Evolutionary conservation across 2,329 filamentous ascomycete genomes (phyloP), one percentile per base, ranked within the genome.

Genomic region (Fusarium cyanostomum): DNA sequence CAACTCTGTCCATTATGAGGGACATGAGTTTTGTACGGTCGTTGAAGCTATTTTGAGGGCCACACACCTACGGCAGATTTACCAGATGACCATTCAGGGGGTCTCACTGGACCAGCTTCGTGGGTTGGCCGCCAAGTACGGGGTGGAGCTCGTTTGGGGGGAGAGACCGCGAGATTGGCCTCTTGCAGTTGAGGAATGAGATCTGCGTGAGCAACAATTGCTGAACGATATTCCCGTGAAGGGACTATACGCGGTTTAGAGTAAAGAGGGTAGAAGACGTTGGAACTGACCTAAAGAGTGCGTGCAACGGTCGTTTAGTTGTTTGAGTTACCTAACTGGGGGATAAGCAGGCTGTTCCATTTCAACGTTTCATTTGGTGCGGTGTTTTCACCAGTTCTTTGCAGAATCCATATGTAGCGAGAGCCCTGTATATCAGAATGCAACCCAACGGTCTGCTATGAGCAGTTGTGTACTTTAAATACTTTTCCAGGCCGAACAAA

Each of bases 161-260:
- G 65, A 71, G 38, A 68, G 70, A 30, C 67, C 66, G 7, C 59
- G 68, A 8, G 56, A 62, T 48, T 78, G 77, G 77, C 77, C 77
- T 2, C 52, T 74, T 5, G 33, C 38, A 6, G 50, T 75, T 26
- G 59, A 69, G 16, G 52, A 54, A 10, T 66, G 21, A 46, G 15
- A 3, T n/a, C 10, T 18, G 31, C 33, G 16, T 12, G 18, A 13
- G 15, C 37, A 35, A 28, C 8, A 13, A 26, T 8, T n/a, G 13
- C 6, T 6, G 21, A 21, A 27, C 7, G 46, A 39, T 15, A 50
- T 16, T 27, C 12, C 28, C 18, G 37, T 9, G 13, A n/a, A 31
- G 31, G 37, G 28, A 38, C 21, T 43, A 37, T 42, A 18, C 6
- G 28, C 11, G 10, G 39, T 15, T 16, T 27, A 13, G 39, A 15